phyloP scores from a whole-genome alignment of 129 eudicot genomes.

The Lactuca sativa region DNA sequence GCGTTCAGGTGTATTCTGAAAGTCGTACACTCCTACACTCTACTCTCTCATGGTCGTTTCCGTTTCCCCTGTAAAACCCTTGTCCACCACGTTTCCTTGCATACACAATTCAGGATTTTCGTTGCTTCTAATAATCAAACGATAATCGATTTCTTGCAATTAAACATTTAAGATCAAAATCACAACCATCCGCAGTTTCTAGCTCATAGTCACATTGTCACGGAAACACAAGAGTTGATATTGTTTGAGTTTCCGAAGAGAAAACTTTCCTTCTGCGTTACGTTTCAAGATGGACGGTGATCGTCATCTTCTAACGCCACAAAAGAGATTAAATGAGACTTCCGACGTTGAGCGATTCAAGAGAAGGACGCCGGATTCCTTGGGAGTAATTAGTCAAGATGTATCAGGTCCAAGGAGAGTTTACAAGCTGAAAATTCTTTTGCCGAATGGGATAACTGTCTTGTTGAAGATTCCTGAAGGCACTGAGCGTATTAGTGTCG shows the following conservation, averaged over 20 bases:
- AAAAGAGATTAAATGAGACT: constrained; percentile 19
- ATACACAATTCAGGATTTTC: neutral
- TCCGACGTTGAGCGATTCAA: neutral
- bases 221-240: neutral
- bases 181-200: neutral
- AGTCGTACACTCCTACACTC: too few species aligned
- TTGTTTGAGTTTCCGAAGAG: neutral
- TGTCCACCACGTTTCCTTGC: neutral
- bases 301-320: constrained; percentile 17
- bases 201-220: neutral
- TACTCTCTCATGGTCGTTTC: constrained; percentile 2
- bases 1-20: neutral
- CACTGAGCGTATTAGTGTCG: constrained; percentile 12
- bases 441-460: constrained; percentile 48
- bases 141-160: constrained; percentile 1
- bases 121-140: neutral
- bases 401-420: constrained; percentile 5
- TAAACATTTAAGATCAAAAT: neutral
- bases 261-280: neutral
- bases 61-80: neutral
- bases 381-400: neutral
- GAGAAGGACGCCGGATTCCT: constrained; percentile 20
- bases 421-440: constrained; percentile 43
- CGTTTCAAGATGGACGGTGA: constrained; percentile 4
- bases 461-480: constrained; percentile 25